Percentiles rank a stretch among this genome's conserved stretches.
Conservation (phyloP, 176 grass and related monocot species). For the Paspalum notatum region DNA sequence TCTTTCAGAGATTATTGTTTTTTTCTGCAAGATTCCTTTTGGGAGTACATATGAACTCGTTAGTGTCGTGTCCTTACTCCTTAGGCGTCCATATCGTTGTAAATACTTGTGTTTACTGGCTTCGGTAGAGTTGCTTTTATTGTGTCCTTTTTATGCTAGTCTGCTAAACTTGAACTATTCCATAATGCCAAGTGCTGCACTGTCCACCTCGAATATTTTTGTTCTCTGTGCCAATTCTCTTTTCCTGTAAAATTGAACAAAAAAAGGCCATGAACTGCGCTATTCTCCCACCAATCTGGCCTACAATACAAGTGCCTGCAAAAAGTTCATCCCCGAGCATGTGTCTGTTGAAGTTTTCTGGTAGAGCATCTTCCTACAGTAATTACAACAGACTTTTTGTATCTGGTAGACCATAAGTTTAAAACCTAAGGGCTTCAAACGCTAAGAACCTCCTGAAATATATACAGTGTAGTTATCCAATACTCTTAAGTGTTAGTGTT, state of each 20-base stretch:
- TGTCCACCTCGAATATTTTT: conserved; percentile 22
- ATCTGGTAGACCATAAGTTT: background rate
- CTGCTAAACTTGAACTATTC: conserved; percentile 21
- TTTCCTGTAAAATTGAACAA: conserved; percentile 23
- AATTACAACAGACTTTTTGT: conserved; percentile 5
- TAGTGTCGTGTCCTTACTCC: conserved; percentile 35
- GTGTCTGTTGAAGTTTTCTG: background rate
- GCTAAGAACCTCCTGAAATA: conserved; percentile 1
- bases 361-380: conserved; percentile 23
- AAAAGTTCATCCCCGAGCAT: conserved; percentile 23
- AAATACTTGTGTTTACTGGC: conserved; percentile 26
- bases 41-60: conserved; percentile 4
- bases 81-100: conserved; percentile 32
- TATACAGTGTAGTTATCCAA: background rate
- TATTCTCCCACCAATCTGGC: conserved; percentile 11
- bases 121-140: conserved; percentile 13
- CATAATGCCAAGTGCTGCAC: conserved; percentile 22
- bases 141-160: background rate
- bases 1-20: conserved; percentile 21
- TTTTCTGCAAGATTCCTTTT: conserved; percentile 44
- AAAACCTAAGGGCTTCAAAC: conserved; percentile 14
- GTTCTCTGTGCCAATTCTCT: background rate
- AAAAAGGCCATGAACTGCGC: background rate
- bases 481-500: background rate
- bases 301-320: background rate